A percentile compares a stretch with the other conserved stretches of the same genome.
Conservation (phyloP, 2,329 filamentous ascomycete species). For the Ophiostoma ulmi region DNA sequence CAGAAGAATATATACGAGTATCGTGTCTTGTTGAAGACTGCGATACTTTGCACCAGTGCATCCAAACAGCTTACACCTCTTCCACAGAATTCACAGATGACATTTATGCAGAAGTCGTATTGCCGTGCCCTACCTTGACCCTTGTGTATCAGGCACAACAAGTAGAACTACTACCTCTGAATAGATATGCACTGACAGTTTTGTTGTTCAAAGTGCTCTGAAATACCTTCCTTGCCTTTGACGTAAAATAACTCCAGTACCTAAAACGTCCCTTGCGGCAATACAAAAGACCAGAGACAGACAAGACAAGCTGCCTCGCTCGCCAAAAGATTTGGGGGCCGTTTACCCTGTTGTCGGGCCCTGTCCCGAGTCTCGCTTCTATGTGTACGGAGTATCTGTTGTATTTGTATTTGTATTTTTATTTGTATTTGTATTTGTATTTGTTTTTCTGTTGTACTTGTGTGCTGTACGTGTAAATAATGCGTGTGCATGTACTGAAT, state of each 20-base stretch:
- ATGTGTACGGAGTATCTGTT: neutral
- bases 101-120: neutral
- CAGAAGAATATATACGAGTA: neutral
- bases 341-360: constrained; percentile 22
- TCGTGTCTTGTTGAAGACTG: neutral
- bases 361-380: constrained; percentile 16
- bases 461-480: neutral
- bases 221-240: neutral
- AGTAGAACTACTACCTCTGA: neutral
- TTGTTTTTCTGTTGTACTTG: neutral
- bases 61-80: neutral
- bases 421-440: neutral
- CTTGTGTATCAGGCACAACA: neutral
- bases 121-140: neutral
- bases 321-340: constrained; percentile 23
- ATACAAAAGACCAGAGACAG: neutral
- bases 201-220: no score
- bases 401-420: constrained; percentile 8
- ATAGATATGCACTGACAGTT: no score
- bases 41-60: no score
- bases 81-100: neutral
- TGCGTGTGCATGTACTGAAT: neutral
- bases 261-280: neutral
- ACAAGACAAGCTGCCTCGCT: neutral
- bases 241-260: neutral